A percentile compares a stretch with the other conserved stretches of the same genome.
Evolutionary conservation across 495 filamentous ascomycete genomes (phyloP).

Genomic region (Aspergillus heteromorphus): DNA sequence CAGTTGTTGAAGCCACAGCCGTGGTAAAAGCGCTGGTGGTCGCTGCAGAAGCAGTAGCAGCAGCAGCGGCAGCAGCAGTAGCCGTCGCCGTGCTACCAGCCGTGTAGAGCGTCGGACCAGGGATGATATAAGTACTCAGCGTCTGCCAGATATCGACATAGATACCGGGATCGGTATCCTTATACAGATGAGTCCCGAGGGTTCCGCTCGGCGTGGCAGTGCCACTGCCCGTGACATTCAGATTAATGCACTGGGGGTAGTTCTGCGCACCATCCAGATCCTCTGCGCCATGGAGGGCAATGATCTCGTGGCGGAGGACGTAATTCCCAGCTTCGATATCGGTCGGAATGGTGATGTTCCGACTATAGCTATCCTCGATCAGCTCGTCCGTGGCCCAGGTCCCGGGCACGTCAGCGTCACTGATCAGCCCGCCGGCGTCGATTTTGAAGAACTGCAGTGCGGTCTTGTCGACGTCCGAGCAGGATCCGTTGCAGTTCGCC

Average conservation of each 20-base stretch:
- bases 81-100: conserved; percentile 8
- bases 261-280: conserved; percentile 59
- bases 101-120: conserved; percentile 43
- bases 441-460: conserved; percentile 73
- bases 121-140: conserved; percentile 43
- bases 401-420: conserved; percentile 43
- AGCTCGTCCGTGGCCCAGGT: conserved; percentile 63
- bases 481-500: conserved; percentile 63
- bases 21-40: background rate
- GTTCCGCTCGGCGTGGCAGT: conserved; percentile 51
- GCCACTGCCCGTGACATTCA: conserved; percentile 61
- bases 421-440: conserved; percentile 53
- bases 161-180: conserved; percentile 54
- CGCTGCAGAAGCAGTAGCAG: background rate
- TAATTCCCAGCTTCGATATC: conserved; percentile 64
- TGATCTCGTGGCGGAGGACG: conserved; percentile 72
- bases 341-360: conserved; percentile 61
- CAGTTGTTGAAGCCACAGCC: background rate
- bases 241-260: conserved; percentile 73
- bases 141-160: conserved; percentile 53
- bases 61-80: background rate
- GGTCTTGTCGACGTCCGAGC: conserved; percentile 57
- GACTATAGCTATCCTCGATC: conserved; percentile 57
- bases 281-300: conserved; percentile 62
- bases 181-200: conserved; percentile 55